Conservation (phyloP, 2,329 filamentous ascomycete genomes). For the Orbilia quercus region DNA sequence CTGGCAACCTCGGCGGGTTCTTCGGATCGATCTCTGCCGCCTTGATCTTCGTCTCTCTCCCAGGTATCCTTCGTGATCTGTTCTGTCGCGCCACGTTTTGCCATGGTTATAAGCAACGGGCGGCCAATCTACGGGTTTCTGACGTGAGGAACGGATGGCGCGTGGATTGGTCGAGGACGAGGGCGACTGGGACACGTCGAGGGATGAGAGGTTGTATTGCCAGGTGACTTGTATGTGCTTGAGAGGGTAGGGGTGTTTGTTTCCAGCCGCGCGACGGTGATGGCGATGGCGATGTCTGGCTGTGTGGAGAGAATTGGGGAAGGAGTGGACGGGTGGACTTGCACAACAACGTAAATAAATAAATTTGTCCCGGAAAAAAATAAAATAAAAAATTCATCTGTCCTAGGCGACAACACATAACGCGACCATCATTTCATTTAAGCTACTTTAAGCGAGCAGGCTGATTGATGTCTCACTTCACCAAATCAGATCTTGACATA, state of each 20-base stretch:
- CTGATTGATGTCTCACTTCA: too few species aligned
- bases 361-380: too few species aligned
- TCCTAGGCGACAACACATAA: too few species aligned
- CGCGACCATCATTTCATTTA: too few species aligned
- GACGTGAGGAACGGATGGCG: too few species aligned
- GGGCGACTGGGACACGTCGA: not conserved
- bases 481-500: too few species aligned
- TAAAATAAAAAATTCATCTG: too few species aligned
- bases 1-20: constrained; percentile 46
- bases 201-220: not conserved
- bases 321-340: not conserved
- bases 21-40: constrained; percentile 45
- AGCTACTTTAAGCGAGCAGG: too few species aligned
- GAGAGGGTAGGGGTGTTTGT: not conserved
- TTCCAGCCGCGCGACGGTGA: constrained; percentile 1
- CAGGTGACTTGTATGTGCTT: too few species aligned
- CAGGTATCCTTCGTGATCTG: constrained; percentile 55
- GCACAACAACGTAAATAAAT: not conserved
- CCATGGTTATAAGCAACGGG: constrained; percentile 28
- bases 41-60: constrained; percentile 49
- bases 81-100: constrained; percentile 52
- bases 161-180: not conserved
- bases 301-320: constrained; percentile 18
- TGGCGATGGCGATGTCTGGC: constrained; percentile 13
- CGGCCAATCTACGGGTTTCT: constrained; percentile 6